Evolutionary conservation across 352 stramenopile species (phyloP).

Genomic region (Phytophthora nicotianae): DNA sequence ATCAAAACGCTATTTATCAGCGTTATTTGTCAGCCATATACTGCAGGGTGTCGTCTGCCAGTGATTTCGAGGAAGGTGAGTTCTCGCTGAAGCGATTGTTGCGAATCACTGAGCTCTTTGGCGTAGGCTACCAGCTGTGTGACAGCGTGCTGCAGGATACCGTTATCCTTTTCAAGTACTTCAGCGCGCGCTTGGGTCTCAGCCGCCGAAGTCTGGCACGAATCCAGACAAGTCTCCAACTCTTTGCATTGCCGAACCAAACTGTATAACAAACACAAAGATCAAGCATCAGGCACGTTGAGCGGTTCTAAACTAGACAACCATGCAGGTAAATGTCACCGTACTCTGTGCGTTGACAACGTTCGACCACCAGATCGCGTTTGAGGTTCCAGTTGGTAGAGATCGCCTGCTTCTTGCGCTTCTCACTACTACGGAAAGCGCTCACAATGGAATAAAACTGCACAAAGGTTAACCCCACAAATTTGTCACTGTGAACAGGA

Average conservation of each 20-base stretch:
- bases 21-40: conserved; percentile 46
- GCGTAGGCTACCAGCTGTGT: conserved; percentile 62
- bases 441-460: conserved; percentile 43
- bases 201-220: conserved; percentile 39
- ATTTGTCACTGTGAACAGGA: background rate
- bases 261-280: conserved; percentile 22
- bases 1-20: background rate
- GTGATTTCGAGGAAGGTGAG: conserved; percentile 58
- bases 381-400: conserved; percentile 46
- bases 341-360: conserved; percentile 64
- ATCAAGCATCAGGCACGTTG: background rate
- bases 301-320: background rate
- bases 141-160: conserved; percentile 49
- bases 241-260: conserved; percentile 56
- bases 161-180: conserved; percentile 56
- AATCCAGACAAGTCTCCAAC: conserved; percentile 55
- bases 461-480: background rate
- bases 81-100: conserved; percentile 52
- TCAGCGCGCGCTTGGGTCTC: conserved; percentile 43
- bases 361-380: conserved; percentile 58
- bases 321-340: conserved; percentile 15
- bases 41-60: conserved; percentile 37
- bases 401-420: conserved; percentile 43
- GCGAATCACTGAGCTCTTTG: conserved; percentile 47
- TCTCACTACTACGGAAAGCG: conserved; percentile 44